Conservation (phyloP, 2,329 filamentous ascomycete species). For the Pseudogymnoascus sp. region DNA sequence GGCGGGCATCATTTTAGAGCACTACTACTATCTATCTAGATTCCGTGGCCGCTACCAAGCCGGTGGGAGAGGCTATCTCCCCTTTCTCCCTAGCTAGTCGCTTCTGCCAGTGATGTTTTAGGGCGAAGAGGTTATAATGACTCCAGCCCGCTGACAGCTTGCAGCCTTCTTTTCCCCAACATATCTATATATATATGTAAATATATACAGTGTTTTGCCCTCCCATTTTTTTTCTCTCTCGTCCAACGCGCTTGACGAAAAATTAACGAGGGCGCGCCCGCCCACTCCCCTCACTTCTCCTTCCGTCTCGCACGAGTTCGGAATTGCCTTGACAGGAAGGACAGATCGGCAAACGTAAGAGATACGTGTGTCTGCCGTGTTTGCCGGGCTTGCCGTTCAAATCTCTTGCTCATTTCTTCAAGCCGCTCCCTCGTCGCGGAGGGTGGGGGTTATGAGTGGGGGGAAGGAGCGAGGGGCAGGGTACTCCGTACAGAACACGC, state of each 20-base stretch:
- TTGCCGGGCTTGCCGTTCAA: slow-evolving; percentile 1
- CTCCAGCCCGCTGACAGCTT: not conserved
- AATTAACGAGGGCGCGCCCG: not conserved
- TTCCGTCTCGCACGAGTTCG: not conserved
- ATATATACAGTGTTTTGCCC: not conserved
- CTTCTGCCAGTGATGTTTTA: slow-evolving; percentile 1
- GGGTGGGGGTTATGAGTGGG: not conserved
- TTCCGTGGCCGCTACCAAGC: slow-evolving; percentile 1
- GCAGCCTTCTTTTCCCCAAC: not conserved
- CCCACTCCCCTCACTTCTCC: not conserved
- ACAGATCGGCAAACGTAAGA: slow-evolving; percentile 1
- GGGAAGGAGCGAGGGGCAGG: not conserved
- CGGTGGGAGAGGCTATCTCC: slow-evolving; percentile 1
- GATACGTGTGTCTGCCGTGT: not conserved
- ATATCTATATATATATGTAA: not conserved
- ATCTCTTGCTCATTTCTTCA: not conserved
- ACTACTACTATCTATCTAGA: not conserved
- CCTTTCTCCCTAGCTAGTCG: not conserved
- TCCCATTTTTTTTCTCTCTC: not conserved
- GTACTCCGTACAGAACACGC: not conserved
- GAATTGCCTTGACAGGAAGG: not conserved
- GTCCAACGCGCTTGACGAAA: not conserved
- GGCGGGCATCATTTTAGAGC: not conserved
- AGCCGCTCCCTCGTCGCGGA: not conserved
- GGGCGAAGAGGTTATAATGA: slow-evolving; percentile 1